Evolutionary conservation across 371 early-diverging fungal species (phyloP).

Genomic region (Circinella minor): DNA sequence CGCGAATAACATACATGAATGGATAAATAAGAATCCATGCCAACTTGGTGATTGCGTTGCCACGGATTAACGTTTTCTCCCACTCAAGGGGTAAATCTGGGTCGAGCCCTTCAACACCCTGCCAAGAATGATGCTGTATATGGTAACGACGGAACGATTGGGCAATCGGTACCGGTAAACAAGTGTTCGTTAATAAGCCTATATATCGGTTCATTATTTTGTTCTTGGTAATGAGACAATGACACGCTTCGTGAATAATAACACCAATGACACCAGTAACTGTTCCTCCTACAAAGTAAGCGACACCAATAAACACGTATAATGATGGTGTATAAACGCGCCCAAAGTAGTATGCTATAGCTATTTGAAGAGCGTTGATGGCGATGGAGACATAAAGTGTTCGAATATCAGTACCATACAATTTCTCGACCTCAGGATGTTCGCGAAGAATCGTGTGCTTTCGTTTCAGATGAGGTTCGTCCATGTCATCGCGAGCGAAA

Average conservation of each 20-base stretch:
- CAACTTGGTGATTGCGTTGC: constrained; percentile 76
- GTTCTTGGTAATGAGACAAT: constrained; percentile 77
- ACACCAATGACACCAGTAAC: constrained; percentile 78
- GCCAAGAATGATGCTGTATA: constrained; percentile 95
- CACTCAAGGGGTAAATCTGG: constrained; percentile 93
- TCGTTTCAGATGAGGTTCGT: constrained; percentile 96
- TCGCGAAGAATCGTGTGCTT: constrained; percentile 83
- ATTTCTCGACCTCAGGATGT: constrained; percentile 87
- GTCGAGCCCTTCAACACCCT: constrained; percentile 94
- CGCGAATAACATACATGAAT: constrained; percentile 90
- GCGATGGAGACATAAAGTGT: constrained; percentile 76
- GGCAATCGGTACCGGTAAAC: constrained; percentile 82
- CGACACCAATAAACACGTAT: constrained; percentile 61
- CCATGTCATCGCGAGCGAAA: constrained; percentile 85
- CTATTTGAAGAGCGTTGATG: constrained; percentile 75
- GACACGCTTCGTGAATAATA: constrained; percentile 93
- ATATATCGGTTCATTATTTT: constrained; percentile 79
- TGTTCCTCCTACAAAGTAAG: constrained; percentile 88
- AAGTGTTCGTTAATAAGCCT: constrained; percentile 85
- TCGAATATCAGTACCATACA: constrained; percentile 84
- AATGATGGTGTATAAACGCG: constrained; percentile 57
- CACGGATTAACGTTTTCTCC: constrained; percentile 81
- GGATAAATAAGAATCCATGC: constrained; percentile 89
- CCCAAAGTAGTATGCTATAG: constrained; percentile 82
- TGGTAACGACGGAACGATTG: constrained; percentile 93